Evolutionary conservation across 768 basidiomycete species (phyloP).

Genomic region (Calvatia gigantea): DNA sequence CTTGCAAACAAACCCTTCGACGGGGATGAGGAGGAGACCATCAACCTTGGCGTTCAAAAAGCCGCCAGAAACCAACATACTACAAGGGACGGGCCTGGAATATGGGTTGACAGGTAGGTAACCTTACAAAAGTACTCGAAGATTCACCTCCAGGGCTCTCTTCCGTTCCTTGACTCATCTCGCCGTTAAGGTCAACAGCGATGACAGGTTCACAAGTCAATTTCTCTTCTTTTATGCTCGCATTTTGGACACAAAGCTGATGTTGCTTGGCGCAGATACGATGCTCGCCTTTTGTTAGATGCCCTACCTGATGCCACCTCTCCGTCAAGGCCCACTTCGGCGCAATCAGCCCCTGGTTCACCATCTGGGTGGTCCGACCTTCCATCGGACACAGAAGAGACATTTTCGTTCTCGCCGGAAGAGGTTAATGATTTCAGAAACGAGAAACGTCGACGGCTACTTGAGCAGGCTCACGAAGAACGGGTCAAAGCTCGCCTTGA

Average conservation of each 20-base stretch:
- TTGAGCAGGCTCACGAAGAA: conserved; percentile 59
- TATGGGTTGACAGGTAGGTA: conserved; percentile 87
- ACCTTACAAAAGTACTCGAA: neutral
- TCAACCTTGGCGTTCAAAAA: conserved; percentile 2
- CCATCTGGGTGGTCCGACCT: conserved; percentile 73
- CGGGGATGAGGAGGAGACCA: conserved; percentile 23
- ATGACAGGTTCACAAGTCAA: conserved; percentile 21
- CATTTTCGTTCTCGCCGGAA: conserved; percentile 68
- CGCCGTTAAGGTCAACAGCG: no score
- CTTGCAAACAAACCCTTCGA: conserved; percentile 11
- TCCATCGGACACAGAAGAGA: conserved; percentile 83
- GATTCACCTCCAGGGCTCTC: conserved; percentile 18
- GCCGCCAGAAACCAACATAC: neutral
- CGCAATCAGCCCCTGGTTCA: conserved; percentile 39
- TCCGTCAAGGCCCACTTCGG: neutral
- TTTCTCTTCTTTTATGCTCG: conserved; percentile 20
- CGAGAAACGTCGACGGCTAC: conserved; percentile 60
- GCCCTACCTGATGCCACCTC: conserved; percentile 26
- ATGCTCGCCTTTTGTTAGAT: conserved; percentile 73
- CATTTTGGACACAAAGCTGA: conserved; percentile 15
- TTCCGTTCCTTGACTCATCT: neutral
- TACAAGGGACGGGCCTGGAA: conserved; percentile 19
- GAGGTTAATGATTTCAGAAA: conserved; percentile 66
- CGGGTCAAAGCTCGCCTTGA: conserved; percentile 57
- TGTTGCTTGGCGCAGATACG: conserved; percentile 53